Base-by-base conservation (phyloP, 169 alveolate genomes). In the Eimeria falciformis region DNA sequence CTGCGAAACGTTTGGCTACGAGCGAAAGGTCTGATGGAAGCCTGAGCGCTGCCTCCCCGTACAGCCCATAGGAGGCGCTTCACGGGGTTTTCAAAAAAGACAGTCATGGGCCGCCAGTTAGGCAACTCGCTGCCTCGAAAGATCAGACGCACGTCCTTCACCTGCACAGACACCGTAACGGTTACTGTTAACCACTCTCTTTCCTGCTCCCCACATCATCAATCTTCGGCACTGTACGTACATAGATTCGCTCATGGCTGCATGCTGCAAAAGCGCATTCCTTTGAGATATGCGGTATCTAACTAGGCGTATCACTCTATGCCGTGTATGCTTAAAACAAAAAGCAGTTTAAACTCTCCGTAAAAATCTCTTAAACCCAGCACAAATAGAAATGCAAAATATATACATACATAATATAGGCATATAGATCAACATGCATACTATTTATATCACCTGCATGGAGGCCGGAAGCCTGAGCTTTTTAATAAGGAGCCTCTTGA, bases 81-180 rank as follows among this genome's bases (percentile, higher is more conserved):
- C 62, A 87, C 75, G n/a, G 94, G 91, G 62, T 88, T 86, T 79
- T 96, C 95, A 62, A 95, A 83, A 94, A 96, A 97, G 37, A 97
- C 95, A 27, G 96, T 97, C 97, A 97, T 96, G 33, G 96, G 95
- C 33, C 98, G 94, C 94, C 96, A 94, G 92, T 97, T 97, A 56
- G 98, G 98, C 89, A 97, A 87, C 75, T 97, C 98, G 27, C 95
- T 95, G 6, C 98, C 98, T 91, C 97, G 97, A 95, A 96, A 97
- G 46, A 96, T 93, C 83, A 97, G 90, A 0, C 97, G 96, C 6
- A 97, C 90, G 83, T 97, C 98, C 29, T 94, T 91, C 81, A 95
- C 94, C 82, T 94, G 93, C 45, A 45, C 50, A 45, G 56, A 56
- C 73, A 81, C 2, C 81, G n/a, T 47, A 33, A 33, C 65, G 65